Base-by-base conservation (phyloP, 2,329 filamentous ascomycete species). In the Rhexocercosporidium sp. region DNA sequence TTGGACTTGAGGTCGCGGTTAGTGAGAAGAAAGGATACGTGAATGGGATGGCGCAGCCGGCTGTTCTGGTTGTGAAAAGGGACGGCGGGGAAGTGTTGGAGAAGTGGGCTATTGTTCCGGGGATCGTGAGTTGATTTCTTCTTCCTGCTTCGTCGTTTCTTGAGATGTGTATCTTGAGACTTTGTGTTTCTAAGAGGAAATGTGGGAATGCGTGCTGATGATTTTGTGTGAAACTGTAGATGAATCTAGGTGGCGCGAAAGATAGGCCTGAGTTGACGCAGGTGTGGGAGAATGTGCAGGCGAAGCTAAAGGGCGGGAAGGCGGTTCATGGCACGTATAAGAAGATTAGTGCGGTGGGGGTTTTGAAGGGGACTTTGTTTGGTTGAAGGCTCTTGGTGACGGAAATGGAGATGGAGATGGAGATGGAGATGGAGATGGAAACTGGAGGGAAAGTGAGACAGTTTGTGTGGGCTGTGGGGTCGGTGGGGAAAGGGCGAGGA, bases 71-170 rank as follows among this genome's bases (percentile, higher is more conserved):
- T 27, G 12, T 65, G 41, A 66, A 16, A 31, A 60, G 29, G n/a
- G 44, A 65, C 5, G 61, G 54, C 5, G 61, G 54, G 18, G 59
- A 61, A 37, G 63, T 70, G 16, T 46, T 70, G 22, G 68, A 68
- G 66, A 66, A 59, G 14, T 70, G 68, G 68, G 65, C 68, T 2
- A 70, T 70, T 64, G 66, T 68, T n/a, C 68, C 68, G 4, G 3
- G 64, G 68, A 37, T 22, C 16, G 47, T 64, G 39, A 37, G 46
- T 59, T 49, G 6, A 25, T 34, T 27, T 62, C 56, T 22, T 31
- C n/a, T 49, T 47, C 57, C 29, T 37, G 8, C 3, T 20, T n/a
- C 29, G 8, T 37, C 29, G 9, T 37, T 37, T 7, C 2, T 11
- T 37, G 9, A 11, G 34, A 11, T 11, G 9, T 37, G 9, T 37